Evolutionary conservation across 257 asterid species (phyloP), one percentile per base, ranked within the genome.

Genomic region (Plantago ovata): DNA sequence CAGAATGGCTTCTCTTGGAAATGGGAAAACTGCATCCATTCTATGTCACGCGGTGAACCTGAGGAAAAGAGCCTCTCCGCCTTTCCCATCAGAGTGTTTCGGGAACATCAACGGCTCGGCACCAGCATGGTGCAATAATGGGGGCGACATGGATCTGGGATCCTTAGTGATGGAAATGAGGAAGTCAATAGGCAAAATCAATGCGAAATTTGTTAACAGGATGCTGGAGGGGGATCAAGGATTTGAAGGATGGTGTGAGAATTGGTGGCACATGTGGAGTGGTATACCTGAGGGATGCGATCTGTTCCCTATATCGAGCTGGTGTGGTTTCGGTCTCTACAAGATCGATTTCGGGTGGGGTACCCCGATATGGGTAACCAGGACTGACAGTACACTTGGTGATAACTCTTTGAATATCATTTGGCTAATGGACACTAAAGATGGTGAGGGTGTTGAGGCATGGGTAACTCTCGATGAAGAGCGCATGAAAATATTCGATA

Each of bases 361-460:
- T 18, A 53, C 62, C 36, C 77, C 73, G 0, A 23, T 15, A 0
- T 72, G 74, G 74, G 0, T 63, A 10, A 52, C 23, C 0, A 59
- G 36, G 4, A 47, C 41, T 14, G 67, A 62, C 1, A 13, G 4
- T 1, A 63, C 57, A 0, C 14, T 23, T 12, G 51, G 10, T 8
- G n/a, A 43, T 44, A 58, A 11, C 19, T 13, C 3, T 42, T 58
- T 71, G 9, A 68, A 73, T 22, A 13, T 3, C 28, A 62, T 68
- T 10, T 68, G 65, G 65, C n/a, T 73, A 32, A 54, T 63, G 24
- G 78, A 73, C 16, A 68, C 47, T 0, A 53, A 43, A 22, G 13
- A 38, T 10, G 71, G 71, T 1, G 74, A 64, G 12, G 78, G 71
- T 6, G 16, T 73, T 0, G 75, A 73, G 13, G 78, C 71, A 1